Conservation (phyloP, 2,329 filamentous ascomycete species). For the Magnaporthales sp. region DNA sequence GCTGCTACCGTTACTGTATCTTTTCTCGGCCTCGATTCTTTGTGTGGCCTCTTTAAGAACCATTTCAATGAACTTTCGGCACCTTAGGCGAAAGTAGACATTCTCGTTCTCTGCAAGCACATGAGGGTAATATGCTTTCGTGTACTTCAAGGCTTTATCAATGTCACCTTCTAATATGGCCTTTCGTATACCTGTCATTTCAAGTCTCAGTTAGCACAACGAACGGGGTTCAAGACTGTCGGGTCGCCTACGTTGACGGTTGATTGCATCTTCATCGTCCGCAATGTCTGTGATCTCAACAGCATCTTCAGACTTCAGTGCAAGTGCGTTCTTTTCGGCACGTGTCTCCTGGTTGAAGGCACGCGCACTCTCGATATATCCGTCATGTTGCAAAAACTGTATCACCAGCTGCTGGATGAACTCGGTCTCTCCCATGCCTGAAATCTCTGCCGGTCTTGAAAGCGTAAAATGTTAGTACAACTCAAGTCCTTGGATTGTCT, state of each 20-base stretch:
- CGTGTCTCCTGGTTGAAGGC: constrained; percentile 80
- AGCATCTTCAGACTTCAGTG: constrained; percentile 42
- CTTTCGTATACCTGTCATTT: constrained; percentile 61
- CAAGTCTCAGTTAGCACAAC: not conserved
- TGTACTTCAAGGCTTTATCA: constrained; percentile 79
- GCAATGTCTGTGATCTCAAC: constrained; percentile 56
- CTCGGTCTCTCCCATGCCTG: constrained; percentile 55
- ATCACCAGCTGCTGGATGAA: constrained; percentile 77
- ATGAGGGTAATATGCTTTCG: constrained; percentile 66
- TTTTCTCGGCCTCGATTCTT: constrained; percentile 36
- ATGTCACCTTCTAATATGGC: constrained; percentile 89
- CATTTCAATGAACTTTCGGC: constrained; percentile 93
- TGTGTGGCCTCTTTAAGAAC: constrained; percentile 66
- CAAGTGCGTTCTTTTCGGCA: constrained; percentile 62
- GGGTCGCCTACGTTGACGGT: constrained; percentile 63
- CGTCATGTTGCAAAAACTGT: constrained; percentile 89
- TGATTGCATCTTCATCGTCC: constrained; percentile 79
- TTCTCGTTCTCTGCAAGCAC: constrained; percentile 74
- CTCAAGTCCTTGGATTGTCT: not conserved
- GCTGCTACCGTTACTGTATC: constrained; percentile 8
- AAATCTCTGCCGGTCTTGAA: not conserved
- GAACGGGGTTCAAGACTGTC: constrained; percentile 5
- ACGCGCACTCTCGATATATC: constrained; percentile 85
- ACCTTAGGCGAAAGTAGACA: constrained; percentile 80
- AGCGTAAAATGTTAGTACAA: not conserved